These are phyloP conservation scores for Sugiyamaella pinicola DNA, from an alignment of 1,139 yeast genomes.

Conservation along the genomic window DNA sequence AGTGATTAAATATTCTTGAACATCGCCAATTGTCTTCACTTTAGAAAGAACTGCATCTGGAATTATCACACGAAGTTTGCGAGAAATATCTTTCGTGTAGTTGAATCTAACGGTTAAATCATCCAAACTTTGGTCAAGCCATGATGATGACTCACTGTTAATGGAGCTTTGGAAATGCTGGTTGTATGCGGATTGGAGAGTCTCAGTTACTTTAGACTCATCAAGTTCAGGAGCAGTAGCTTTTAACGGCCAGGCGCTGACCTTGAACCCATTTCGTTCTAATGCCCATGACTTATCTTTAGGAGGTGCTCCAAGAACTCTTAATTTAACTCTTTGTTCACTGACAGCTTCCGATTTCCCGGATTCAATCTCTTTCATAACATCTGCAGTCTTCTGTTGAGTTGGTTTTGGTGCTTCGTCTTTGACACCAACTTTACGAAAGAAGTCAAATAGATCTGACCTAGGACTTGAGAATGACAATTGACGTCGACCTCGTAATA, in stretches of 20 bases:
- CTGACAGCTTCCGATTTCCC: constrained; percentile 24
- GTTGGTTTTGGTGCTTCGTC: constrained; percentile 23
- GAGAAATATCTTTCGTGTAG: constrained; percentile 59
- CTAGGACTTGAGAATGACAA: constrained; percentile 2
- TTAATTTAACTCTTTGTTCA: constrained; percentile 29
- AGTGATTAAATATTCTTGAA: constrained; percentile 50
- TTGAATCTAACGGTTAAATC: constrained; percentile 52
- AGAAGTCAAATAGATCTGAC: constrained; percentile 31
- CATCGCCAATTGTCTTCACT: constrained; percentile 50
- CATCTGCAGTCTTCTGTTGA: constrained; percentile 30
- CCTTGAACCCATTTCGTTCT: constrained; percentile 31
- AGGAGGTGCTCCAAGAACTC: constrained; percentile 38
- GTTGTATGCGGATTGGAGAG: constrained; percentile 22
- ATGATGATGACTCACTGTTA: constrained; percentile 11
- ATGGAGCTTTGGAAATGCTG: constrained; percentile 10
- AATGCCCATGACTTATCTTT: constrained; percentile 30
- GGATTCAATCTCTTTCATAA: constrained; percentile 32
- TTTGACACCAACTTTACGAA: constrained; percentile 28
- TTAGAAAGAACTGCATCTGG: constrained; percentile 64
- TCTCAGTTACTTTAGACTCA: constrained; percentile 28
- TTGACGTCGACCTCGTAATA: neutral
- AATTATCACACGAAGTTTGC: constrained; percentile 60
- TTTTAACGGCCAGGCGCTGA: constrained; percentile 40
- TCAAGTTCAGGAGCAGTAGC: constrained; percentile 31
- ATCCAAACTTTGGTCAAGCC: constrained; percentile 15